Base-by-base conservation (phyloP, 2,329 filamentous ascomycete species). In the Xenoacremonium recifei region DNA sequence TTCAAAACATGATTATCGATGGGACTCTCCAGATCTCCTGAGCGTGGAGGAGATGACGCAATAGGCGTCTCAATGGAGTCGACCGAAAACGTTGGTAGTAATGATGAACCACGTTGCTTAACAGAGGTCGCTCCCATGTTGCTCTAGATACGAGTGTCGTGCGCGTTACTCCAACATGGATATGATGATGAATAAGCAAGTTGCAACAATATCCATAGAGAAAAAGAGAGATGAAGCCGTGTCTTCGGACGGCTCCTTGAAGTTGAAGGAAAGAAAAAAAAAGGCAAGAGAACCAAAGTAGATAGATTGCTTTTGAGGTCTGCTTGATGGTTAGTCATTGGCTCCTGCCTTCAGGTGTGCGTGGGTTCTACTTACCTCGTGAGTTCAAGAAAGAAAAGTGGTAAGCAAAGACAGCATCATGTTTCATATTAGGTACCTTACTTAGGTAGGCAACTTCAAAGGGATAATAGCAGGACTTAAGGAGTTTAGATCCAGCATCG, bases 121-220 rank as follows among this genome's bases (percentile, higher is more conserved):
- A 58, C 41, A 30, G 58, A 45, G 18, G 50, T 53, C 16, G 56
- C 48, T 38, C 50, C 47, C 63, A 66, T 66, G 31, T 37, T 61
- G 51, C 21, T 54, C 33, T n/a, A 35, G 42, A 35, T 39, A 38
- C 50, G 44, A 19, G 15, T 34, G 25, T 42, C 25, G 38, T 39
- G 39, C 9, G 33, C 41, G 35, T 39, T 39, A 33, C 30, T 42
- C 21, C 35, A 37, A 39, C 34, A 45, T 45, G 25, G 10, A 47
- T 52, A 37, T 35, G 42, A 4, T 30, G 36, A 32, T 40, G 35
- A 48, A 34, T 36, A 41, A 25, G 35, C 39, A 44, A 25, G 23
- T 33, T 30, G 32, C 15, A 13, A 37, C 30, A 23, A 16, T 19
- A 25, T 35, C 15, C 33, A 19, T 30, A 15, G 35, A 45, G 39